These are phyloP conservation scores for Pyrrhoderma noxium DNA, from an alignment of 1,284 basidiomycete species.

Conservation along the genomic window DNA sequence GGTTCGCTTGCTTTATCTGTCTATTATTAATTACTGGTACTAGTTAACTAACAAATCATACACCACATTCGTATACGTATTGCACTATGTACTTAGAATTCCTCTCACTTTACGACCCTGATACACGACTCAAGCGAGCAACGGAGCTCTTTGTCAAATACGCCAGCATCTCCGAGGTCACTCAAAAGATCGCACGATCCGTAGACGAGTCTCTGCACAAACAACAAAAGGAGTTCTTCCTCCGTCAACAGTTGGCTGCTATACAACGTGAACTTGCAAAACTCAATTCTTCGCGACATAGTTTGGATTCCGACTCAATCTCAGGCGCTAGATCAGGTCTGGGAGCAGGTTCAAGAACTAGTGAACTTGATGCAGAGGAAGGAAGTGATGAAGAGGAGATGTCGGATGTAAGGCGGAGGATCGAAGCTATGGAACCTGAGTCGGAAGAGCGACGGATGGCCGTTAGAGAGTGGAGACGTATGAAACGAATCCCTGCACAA, in stretches of 20 bases:
- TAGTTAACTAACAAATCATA: background rate
- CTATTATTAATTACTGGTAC: background rate
- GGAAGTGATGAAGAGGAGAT: constrained; percentile 59
- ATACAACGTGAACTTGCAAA: constrained; percentile 81
- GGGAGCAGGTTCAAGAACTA: constrained; percentile 15
- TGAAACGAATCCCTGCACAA: constrained; percentile 68
- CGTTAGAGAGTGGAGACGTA: constrained; percentile 73
- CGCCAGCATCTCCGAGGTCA: constrained; percentile 66
- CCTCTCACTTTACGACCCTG: constrained; percentile 46
- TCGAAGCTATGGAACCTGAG: constrained; percentile 71
- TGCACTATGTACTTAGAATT: constrained; percentile 47
- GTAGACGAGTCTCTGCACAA: constrained; percentile 73
- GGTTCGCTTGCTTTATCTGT: constrained; percentile 36
- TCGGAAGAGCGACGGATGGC: constrained; percentile 75
- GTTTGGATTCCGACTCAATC: no score
- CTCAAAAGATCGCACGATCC: constrained; percentile 68
- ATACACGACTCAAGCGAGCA: constrained; percentile 54
- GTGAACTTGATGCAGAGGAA: constrained; percentile 17
- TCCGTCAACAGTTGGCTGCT: constrained; percentile 81
- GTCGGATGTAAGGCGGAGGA: constrained; percentile 69
- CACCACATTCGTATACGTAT: background rate
- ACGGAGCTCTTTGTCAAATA: constrained; percentile 65
- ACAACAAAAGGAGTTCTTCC: constrained; percentile 77
- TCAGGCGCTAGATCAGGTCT: constrained; percentile 25
- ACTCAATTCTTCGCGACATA: constrained; percentile 30